Evolutionary conservation across 2,329 filamentous ascomycete genomes (phyloP).

Genomic region (Zopfia rhizophila): DNA sequence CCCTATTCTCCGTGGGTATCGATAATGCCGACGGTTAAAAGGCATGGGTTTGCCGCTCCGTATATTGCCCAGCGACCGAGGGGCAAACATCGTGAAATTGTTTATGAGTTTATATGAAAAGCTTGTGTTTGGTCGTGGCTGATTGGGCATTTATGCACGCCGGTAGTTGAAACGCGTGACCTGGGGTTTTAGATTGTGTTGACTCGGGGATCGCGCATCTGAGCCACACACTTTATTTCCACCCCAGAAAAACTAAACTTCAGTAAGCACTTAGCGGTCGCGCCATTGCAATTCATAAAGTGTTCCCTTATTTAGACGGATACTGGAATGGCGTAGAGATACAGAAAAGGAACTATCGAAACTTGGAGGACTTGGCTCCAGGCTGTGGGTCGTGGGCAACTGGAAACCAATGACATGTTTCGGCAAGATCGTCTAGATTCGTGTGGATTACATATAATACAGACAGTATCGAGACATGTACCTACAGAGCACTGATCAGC

Average conservation of each 20-base stretch:
- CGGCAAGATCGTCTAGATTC: conserved; percentile 28
- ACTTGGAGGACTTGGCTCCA: neutral
- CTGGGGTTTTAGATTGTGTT: too few relatives aligned
- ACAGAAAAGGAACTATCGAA: neutral
- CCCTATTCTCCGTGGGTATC: conserved; percentile 6
- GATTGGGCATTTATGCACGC: neutral
- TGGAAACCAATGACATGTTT: conserved; percentile 15
- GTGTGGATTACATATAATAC: conserved; percentile 41
- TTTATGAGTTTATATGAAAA: neutral
- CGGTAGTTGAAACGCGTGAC: too few relatives aligned
- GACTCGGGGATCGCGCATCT: too few relatives aligned
- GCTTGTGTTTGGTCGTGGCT: neutral
- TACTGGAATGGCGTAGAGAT: conserved; percentile 15
- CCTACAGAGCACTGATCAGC: conserved; percentile 27
- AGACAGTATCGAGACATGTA: conserved; percentile 29
- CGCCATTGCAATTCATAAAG: too few relatives aligned
- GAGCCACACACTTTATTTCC: too few relatives aligned
- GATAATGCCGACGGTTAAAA: conserved; percentile 36
- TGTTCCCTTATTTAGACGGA: conserved; percentile 8
- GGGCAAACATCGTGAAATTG: neutral
- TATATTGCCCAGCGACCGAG: neutral
- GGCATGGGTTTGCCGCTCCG: neutral
- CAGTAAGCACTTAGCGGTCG: too few relatives aligned
- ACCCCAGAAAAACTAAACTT: too few relatives aligned
- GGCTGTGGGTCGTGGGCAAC: conserved; percentile 5